Evolutionary conservation across 768 basidiomycete genomes (phyloP).

Genomic region (Calocera viscosa): DNA sequence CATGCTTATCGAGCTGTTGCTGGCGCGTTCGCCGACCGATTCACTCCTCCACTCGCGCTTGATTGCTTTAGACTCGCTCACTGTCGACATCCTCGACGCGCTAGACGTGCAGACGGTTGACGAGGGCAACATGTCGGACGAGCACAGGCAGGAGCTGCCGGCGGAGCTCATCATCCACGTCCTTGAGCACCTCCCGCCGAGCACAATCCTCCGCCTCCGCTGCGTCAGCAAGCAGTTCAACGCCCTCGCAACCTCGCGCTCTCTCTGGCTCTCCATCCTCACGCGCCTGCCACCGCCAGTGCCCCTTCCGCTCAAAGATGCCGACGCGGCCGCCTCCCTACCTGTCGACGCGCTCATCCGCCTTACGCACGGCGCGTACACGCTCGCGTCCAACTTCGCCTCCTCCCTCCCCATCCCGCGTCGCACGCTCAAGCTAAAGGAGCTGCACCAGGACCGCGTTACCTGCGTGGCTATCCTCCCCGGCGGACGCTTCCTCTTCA

Average conservation of each 20-base stretch:
- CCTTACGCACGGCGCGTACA: neutral
- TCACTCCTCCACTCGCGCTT: too few species aligned
- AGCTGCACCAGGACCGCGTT: neutral
- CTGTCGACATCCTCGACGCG: too few species aligned
- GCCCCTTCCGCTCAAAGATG: neutral
- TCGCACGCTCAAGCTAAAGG: constrained; percentile 5
- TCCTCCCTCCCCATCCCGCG: neutral
- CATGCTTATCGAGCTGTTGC: neutral
- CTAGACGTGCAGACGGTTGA: neutral
- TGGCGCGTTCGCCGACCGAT: neutral
- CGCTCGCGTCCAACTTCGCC: neutral
- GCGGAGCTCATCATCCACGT: constrained; percentile 3
- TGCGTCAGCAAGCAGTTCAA: constrained; percentile 6
- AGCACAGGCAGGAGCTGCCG: neutral
- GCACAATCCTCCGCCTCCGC: neutral
- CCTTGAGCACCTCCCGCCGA: neutral
- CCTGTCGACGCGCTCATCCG: neutral
- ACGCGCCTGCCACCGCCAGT: neutral
- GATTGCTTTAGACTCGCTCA: too few species aligned
- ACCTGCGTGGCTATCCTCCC: neutral
- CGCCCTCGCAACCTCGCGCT: neutral
- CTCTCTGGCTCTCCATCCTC: neutral
- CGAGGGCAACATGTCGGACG: neutral
- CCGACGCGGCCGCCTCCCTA: neutral
- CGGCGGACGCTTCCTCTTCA: neutral